Evolutionary conservation across 1,139 yeast genomes (phyloP), one percentile per base, ranked within the genome.

Genomic region (Scheffersomyces stambukii): DNA sequence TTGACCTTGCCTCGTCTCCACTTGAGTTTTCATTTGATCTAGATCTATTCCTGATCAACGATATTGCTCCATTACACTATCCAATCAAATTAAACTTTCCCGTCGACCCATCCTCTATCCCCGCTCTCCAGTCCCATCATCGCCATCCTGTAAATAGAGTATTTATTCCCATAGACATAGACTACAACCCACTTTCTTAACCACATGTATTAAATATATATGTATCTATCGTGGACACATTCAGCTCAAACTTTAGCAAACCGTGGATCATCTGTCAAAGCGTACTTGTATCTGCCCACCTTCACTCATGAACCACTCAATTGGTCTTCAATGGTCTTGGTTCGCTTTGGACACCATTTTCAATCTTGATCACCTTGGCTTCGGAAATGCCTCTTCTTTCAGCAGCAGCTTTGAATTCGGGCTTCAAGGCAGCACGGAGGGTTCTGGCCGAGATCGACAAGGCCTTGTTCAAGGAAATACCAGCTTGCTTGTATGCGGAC

Each of bases 371-470:
- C 43, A 72, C 82, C 61, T 76, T 79, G 50, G 79, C 86, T 53
- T 91, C 98, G 44, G 82, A 60, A 47, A 61, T 40, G 45, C 81
- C 82, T 70, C 95, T 84, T 62, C 75, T 72, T 50, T 81, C 85
- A 46, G 81, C 84, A 44, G 70, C 75, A 41, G 76, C 81, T 60
- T 83, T 84, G 59, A 77, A 61, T 52, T 89, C 96, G 46, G 89
- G 81, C 74, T 91, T 91, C 59, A 91, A 77, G 32, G 96, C 81
- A 50, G 75, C 71, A 70, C 97, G 88, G 53, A 86, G 75, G 41
- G 95, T 76, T 59, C 78, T 80, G 57, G 96, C 95, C 49, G 96
- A 85, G 55, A 91, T 75, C 48, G 95, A 77, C 62, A 89, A 72
- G 64, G 91, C 91, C 63, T 81, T 84, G 83, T 85, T 85, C 70